phyloP scores from a whole-genome alignment of 2,329 filamentous ascomycete genomes.

The Phaeosphaeria sp. region DNA sequence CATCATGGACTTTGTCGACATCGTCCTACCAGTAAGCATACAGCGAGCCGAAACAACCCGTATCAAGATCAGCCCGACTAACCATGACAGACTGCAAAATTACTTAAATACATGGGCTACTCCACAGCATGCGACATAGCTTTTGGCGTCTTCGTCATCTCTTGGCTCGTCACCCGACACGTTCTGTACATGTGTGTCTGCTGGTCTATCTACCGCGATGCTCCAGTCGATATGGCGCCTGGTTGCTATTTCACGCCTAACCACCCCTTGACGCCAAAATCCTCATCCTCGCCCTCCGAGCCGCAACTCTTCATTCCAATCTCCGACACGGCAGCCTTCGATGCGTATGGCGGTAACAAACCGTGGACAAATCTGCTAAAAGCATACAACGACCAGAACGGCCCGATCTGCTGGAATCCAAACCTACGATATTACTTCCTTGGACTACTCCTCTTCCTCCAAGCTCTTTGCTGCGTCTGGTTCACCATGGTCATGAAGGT shows the following conservation, averaged over 20 bases:
- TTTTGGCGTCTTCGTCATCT: constrained; percentile 84
- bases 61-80: constrained; percentile 3
- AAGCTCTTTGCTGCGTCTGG: constrained; percentile 84
- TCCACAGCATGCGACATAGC: constrained; percentile 77
- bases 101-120: constrained; percentile 84
- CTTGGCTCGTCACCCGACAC: constrained; percentile 86
- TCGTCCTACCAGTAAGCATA: constrained; percentile 75
- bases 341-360: constrained; percentile 49
- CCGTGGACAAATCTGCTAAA: constrained; percentile 69
- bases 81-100: constrained; percentile 77
- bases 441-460: constrained; percentile 75
- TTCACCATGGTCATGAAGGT: constrained; percentile 88
- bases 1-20: constrained; percentile 92
- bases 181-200: constrained; percentile 78
- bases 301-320: constrained; percentile 53
- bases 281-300: constrained; percentile 36
- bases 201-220: constrained; percentile 79
- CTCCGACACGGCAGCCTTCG: constrained; percentile 56
- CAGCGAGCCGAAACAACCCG: no score
- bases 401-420: constrained; percentile 79
- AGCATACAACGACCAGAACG: constrained; percentile 74
- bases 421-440: constrained; percentile 80
- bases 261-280: constrained; percentile 46
- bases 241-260: constrained; percentile 69
- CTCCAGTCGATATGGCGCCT: constrained; percentile 65